phyloP scores from a whole-genome alignment of 2,329 filamentous ascomycete genomes.

The Aspergillus proliferans region DNA sequence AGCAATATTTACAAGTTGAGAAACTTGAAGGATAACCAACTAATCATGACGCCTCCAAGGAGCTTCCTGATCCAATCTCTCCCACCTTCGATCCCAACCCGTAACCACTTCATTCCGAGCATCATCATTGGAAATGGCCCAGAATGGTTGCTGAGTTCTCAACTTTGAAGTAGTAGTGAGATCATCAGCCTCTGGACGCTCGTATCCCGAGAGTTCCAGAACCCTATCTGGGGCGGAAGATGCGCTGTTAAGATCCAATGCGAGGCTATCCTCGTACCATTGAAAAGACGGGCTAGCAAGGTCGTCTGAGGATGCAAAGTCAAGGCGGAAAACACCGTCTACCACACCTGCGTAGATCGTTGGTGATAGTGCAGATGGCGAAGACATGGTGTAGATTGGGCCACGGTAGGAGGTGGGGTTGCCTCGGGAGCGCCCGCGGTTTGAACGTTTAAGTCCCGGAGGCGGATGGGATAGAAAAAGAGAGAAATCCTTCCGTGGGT shows the following conservation, averaged over 20 bases:
- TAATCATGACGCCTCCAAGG: conserved; percentile 23
- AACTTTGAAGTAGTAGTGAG: conserved; percentile 26
- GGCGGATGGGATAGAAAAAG: conserved; percentile 35
- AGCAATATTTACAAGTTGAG: not conserved
- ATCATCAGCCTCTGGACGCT: conserved; percentile 33
- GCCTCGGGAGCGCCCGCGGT: conserved; percentile 9
- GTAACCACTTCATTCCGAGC: conserved; percentile 15
- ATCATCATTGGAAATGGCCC: conserved; percentile 14
- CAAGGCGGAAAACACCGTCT: conserved; percentile 37
- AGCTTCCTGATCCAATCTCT: conserved; percentile 20
- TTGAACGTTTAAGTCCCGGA: conserved; percentile 7
- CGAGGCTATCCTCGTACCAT: conserved; percentile 31
- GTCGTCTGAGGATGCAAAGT: conserved; percentile 41
- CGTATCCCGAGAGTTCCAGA: conserved; percentile 39
- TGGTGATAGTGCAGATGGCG: conserved; percentile 39
- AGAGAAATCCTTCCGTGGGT: conserved; percentile 33
- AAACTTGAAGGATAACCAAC: not conserved
- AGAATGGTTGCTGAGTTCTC: conserved; percentile 29
- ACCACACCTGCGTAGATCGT: conserved; percentile 42
- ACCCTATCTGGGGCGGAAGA: conserved; percentile 13
- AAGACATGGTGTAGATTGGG: conserved; percentile 40
- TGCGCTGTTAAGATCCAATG: conserved; percentile 15
- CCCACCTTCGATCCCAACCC: conserved; percentile 37
- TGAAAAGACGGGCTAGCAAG: conserved; percentile 21
- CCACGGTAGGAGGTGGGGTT: conserved; percentile 32